Conservation (phyloP, 2,329 filamentous ascomycete genomes). For the Taxawa tesnikishii region DNA sequence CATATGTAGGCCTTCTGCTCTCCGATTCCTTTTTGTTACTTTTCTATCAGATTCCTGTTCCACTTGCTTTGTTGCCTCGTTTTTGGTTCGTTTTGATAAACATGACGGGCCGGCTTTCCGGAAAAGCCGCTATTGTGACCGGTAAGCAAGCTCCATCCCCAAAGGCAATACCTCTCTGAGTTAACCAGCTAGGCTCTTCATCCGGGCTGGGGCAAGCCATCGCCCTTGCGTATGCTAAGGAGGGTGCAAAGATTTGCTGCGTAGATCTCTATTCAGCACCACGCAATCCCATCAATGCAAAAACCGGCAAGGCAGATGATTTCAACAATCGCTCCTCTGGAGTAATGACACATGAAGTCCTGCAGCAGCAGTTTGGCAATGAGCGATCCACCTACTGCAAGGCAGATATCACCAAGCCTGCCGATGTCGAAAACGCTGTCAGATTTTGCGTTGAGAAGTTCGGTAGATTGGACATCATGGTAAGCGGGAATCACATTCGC, state of each 20-base stretch:
- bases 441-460: constrained; percentile 15
- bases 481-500: no score
- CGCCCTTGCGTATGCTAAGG: constrained; percentile 13
- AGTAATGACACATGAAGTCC: constrained; percentile 7
- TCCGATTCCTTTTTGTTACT: no score
- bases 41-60: no score
- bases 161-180: neutral
- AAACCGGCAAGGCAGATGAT: constrained; percentile 19
- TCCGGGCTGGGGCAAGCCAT: constrained; percentile 19
- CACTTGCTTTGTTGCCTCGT: no score
- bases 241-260: constrained; percentile 17
- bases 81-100: no score
- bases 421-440: constrained; percentile 15
- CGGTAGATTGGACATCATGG: constrained; percentile 21
- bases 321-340: constrained; percentile 15
- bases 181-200: constrained; percentile 12
- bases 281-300: constrained; percentile 16
- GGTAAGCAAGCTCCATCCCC: neutral
- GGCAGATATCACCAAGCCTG: constrained; percentile 19
- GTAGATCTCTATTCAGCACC: constrained; percentile 19
- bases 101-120: neutral
- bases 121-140: neutral
- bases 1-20: no score
- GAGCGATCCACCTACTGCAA: constrained; percentile 15
- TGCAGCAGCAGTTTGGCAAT: constrained; percentile 9